These are phyloP conservation scores for Penicillium paxilli DNA, from an alignment of 495 filamentous ascomycete genomes.

Conservation along the genomic window DNA sequence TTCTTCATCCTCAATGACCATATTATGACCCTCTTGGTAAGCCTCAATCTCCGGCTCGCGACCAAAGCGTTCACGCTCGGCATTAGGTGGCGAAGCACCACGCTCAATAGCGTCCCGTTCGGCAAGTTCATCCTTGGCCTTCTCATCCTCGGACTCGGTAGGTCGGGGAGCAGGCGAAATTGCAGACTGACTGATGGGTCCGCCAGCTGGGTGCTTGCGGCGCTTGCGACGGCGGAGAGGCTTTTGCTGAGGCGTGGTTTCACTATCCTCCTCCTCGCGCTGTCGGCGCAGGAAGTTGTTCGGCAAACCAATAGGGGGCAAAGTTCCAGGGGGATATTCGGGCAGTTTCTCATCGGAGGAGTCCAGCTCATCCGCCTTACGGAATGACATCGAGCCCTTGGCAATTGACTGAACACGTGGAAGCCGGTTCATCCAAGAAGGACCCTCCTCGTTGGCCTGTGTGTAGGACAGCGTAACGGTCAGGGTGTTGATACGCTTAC, in stretches of 20 bases:
- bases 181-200: constrained; percentile 87
- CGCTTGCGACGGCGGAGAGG: constrained; percentile 54
- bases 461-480: constrained; percentile 96
- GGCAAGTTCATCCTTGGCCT: constrained; percentile 31
- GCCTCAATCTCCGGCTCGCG: constrained; percentile 55
- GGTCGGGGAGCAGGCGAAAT: constrained; percentile 63
- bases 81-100: constrained; percentile 29
- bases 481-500: constrained; percentile 97
- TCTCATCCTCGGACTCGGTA: constrained; percentile 18
- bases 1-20: constrained; percentile 83
- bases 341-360: constrained; percentile 62
- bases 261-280: constrained; percentile 68
- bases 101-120: constrained; percentile 37
- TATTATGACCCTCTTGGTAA: constrained; percentile 80
- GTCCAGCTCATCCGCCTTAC: constrained; percentile 56
- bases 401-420: constrained; percentile 84
- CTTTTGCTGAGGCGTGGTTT: constrained; percentile 55
- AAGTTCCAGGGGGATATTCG: constrained; percentile 71
- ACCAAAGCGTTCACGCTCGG: constrained; percentile 35
- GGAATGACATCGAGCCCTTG: constrained; percentile 78
- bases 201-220: constrained; percentile 75
- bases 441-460: constrained; percentile 81
- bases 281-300: constrained; percentile 82
- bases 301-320: constrained; percentile 74
- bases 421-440: constrained; percentile 90